Conservation (phyloP, 1,139 yeast genomes). For the Magnusiomyces ingens region DNA sequence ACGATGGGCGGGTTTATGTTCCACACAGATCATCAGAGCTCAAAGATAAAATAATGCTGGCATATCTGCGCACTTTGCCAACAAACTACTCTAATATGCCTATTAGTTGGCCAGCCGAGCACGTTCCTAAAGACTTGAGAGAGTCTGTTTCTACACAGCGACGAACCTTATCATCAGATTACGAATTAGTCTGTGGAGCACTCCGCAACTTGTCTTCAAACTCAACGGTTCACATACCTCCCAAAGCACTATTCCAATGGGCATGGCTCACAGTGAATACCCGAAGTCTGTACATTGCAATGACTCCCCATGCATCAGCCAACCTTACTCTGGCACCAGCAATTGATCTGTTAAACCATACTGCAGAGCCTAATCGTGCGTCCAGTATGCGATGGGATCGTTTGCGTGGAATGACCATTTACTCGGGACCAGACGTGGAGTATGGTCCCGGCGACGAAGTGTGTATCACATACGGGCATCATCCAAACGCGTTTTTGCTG, state of each 20-base stretch:
- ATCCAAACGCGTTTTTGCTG: slow-evolving; percentile 69
- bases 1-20: not conserved
- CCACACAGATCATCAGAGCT: slow-evolving; percentile 2
- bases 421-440: slow-evolving; percentile 11
- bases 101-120: slow-evolving; percentile 6
- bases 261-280: slow-evolving; percentile 87
- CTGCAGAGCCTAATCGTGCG: slow-evolving; percentile 34
- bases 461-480: slow-evolving; percentile 78
- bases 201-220: not conserved
- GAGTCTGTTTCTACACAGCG: slow-evolving; percentile 8
- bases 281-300: slow-evolving; percentile 74
- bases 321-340: slow-evolving; percentile 88
- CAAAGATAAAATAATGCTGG: slow-evolving; percentile 6
- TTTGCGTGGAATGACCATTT: slow-evolving; percentile 15
- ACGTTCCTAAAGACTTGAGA: slow-evolving; percentile 1
- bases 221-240: not conserved
- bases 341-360: slow-evolving; percentile 84
- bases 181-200: not conserved
- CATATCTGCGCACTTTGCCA: slow-evolving; percentile 11
- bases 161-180: slow-evolving; percentile 4
- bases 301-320: slow-evolving; percentile 41
- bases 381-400: slow-evolving; percentile 10
- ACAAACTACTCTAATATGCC: slow-evolving; percentile 11
- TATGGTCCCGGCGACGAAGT: slow-evolving; percentile 51
- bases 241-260: slow-evolving; percentile 38